A percentile compares a stretch with the other conserved stretches of the same genome.
phyloP scores from a whole-genome alignment of 768 basidiomycete genomes.

The Amanita jacksonii region DNA sequence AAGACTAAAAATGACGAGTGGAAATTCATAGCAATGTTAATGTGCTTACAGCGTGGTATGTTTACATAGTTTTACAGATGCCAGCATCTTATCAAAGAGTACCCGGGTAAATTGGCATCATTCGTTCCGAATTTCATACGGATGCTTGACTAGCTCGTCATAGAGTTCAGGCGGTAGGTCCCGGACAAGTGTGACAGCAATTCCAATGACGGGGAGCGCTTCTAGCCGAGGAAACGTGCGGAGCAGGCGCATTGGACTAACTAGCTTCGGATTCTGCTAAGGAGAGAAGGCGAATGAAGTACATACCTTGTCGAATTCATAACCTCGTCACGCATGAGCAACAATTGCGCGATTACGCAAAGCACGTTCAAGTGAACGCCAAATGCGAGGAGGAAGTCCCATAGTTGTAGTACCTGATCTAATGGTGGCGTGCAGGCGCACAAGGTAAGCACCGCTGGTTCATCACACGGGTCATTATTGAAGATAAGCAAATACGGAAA shows the following conservation, averaged over 20 bases:
- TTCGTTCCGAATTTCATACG: slow-evolving; percentile 45
- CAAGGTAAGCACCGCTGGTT: slow-evolving; percentile 78
- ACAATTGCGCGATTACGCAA: slow-evolving; percentile 91
- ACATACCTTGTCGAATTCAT: slow-evolving; percentile 79
- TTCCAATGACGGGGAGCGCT: slow-evolving; percentile 79
- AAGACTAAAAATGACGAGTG: too few relatives aligned
- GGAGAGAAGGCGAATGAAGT: background rate
- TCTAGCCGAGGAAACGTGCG: slow-evolving; percentile 91
- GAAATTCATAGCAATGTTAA: slow-evolving; percentile 9
- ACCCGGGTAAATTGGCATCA: too few relatives aligned
- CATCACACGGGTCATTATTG: background rate
- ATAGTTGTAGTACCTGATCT: slow-evolving; percentile 87
- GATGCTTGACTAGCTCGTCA: slow-evolving; percentile 83
- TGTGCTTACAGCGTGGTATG: background rate
- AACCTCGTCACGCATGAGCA: slow-evolving; percentile 84
- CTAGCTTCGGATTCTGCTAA: slow-evolving; percentile 1
- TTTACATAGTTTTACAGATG: slow-evolving; percentile 4
- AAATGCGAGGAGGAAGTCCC: slow-evolving; percentile 97
- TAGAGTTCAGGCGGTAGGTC: slow-evolving; percentile 84
- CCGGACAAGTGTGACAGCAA: slow-evolving; percentile 89
- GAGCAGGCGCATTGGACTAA: slow-evolving; percentile 88
- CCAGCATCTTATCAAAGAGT: slow-evolving; percentile 5
- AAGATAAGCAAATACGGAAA: background rate
- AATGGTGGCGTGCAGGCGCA: slow-evolving; percentile 97
- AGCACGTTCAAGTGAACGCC: slow-evolving; percentile 95